These are phyloP conservation scores for Cajanus cajan DNA, from an alignment of 306 rosid genomes.

Conservation along the genomic window DNA sequence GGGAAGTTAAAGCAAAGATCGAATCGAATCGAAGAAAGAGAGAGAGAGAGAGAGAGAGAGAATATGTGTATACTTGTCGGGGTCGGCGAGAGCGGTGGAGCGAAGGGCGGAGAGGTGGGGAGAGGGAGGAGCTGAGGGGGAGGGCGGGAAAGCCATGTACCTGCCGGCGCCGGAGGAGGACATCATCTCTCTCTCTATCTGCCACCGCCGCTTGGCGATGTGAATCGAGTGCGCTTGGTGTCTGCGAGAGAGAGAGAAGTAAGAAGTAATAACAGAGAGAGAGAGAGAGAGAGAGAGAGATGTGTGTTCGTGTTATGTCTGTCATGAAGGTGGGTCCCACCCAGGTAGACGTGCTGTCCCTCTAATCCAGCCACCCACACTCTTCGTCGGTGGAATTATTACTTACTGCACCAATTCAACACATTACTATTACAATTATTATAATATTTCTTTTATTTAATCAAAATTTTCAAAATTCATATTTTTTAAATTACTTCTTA, in stretches of 20 bases:
- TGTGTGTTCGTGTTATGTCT: no score
- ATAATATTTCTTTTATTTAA: no score
- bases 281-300: background rate
- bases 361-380: background rate
- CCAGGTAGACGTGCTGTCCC: constrained; percentile 16
- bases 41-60: background rate
- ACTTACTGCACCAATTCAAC: background rate
- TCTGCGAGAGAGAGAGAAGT: background rate
- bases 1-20: background rate
- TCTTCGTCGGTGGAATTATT: constrained; percentile 21
- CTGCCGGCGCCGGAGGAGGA: constrained; percentile 59
- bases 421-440: no score
- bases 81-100: constrained; percentile 65
- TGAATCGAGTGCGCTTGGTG: background rate
- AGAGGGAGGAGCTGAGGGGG: constrained; percentile 59
- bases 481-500: no score
- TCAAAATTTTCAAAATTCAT: no score
- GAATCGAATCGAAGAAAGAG: background rate
- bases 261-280: background rate
- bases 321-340: constrained; percentile 1
- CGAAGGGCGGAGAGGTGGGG: constrained; percentile 76
- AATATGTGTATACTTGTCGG: constrained; percentile 68
- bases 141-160: constrained; percentile 90
- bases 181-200: constrained; percentile 35
- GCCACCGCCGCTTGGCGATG: background rate